Evolutionary conservation across 2,329 filamentous ascomycete genomes (phyloP).

Genomic region (Xylaria sp.): DNA sequence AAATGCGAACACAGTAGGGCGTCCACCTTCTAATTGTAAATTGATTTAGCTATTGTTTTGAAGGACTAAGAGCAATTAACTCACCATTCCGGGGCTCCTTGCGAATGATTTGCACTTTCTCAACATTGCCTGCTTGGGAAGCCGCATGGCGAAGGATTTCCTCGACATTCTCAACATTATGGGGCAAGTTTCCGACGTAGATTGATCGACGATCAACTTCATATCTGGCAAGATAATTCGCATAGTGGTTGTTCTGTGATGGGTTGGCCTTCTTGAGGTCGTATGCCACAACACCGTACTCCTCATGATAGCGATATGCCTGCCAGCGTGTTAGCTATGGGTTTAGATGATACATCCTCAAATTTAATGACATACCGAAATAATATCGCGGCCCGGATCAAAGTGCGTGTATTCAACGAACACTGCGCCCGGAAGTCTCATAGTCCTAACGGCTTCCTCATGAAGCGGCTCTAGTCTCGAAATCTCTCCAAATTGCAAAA

Average conservation of each 20-base stretch:
- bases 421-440: conserved; percentile 53
- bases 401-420: conserved; percentile 64
- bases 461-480: conserved; percentile 53
- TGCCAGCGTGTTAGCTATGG: conserved; percentile 38
- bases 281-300: conserved; percentile 49
- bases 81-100: conserved; percentile 36
- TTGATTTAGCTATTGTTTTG: conserved; percentile 15
- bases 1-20: conserved; percentile 49
- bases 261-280: conserved; percentile 49
- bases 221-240: conserved; percentile 49
- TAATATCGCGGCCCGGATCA: conserved; percentile 62
- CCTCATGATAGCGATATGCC: conserved; percentile 51
- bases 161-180: conserved; percentile 42
- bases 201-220: conserved; percentile 52
- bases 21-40: conserved; percentile 36
- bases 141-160: conserved; percentile 44
- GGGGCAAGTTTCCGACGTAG: conserved; percentile 50
- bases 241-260: conserved; percentile 45
- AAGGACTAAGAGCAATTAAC: neutral
- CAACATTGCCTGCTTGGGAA: conserved; percentile 45
- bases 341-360: neutral
- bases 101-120: conserved; percentile 48
- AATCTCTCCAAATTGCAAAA: conserved; percentile 59
- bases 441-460: conserved; percentile 48
- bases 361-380: conserved; percentile 54